A percentile compares a stretch with the other conserved stretches of the same genome.
These are phyloP conservation scores for Pleurozium schreberi DNA, from an alignment of 225 moss, liverwort and hornwort genomes.

Conservation along the genomic window DNA sequence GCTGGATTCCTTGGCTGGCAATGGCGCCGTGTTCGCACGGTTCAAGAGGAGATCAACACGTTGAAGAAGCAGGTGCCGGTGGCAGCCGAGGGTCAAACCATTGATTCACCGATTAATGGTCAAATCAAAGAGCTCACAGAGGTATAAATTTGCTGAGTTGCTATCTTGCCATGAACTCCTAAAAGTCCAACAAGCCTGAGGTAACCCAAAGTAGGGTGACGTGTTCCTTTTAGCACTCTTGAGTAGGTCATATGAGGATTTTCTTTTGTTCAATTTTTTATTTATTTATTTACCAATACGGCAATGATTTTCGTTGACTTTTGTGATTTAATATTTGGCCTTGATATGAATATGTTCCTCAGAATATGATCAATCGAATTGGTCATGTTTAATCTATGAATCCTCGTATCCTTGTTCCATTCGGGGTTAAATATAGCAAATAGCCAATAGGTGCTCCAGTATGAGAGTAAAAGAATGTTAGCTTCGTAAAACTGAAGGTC, in stretches of 20 bases:
- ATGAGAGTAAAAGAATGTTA: background rate
- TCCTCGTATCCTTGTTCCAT: background rate
- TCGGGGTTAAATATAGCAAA: background rate
- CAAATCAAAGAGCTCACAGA: slow-evolving; percentile 75
- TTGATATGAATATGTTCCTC: background rate
- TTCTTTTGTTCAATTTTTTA: background rate
- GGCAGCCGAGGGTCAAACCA: slow-evolving; percentile 49
- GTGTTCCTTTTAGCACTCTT: background rate
- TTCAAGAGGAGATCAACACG: slow-evolving; percentile 63
- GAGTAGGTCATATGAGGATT: background rate
- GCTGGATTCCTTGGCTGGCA: slow-evolving; percentile 88
- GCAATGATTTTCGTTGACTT: background rate
- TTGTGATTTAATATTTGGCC: background rate
- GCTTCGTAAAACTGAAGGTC: background rate
- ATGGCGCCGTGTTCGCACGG: slow-evolving; percentile 87
- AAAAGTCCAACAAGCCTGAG: background rate
- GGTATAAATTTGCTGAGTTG: slow-evolving; percentile 9
- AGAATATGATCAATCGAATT: background rate
- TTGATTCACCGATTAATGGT: slow-evolving; percentile 43
- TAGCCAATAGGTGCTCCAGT: background rate
- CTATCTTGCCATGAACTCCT: background rate
- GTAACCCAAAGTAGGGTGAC: background rate
- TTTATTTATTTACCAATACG: background rate
- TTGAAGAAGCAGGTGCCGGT: slow-evolving; percentile 86
- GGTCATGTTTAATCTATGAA: background rate